Percentiles rank a stretch among this genome's conserved stretches.
Evolutionary conservation across 768 basidiomycete species (phyloP).

Genomic region (Calvatia gigantea): DNA sequence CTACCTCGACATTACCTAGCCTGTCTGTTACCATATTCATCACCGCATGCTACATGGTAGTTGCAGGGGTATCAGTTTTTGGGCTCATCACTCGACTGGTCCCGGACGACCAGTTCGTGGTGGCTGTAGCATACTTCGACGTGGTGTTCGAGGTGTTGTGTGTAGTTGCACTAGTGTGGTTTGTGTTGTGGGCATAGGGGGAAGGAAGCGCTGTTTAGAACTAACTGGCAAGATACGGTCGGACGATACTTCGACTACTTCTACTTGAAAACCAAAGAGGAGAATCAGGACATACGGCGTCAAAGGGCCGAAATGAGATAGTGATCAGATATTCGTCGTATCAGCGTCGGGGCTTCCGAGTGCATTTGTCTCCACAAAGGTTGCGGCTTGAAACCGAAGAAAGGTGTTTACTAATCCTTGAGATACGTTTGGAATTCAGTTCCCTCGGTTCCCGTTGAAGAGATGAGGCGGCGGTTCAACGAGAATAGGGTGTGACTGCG

Average conservation of each 20-base stretch:
- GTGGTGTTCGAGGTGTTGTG: not conserved
- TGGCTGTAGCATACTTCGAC: not conserved
- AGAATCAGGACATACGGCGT: no score
- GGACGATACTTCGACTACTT: not conserved
- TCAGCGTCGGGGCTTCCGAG: no score
- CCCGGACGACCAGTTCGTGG: not conserved
- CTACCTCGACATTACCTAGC: not conserved
- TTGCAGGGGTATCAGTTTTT: not conserved
- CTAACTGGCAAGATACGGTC: not conserved
- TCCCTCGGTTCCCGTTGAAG: no score
- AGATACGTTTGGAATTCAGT: no score
- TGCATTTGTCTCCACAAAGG: no score
- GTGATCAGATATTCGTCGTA: no score
- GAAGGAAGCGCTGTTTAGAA: not conserved
- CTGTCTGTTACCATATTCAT: not conserved
- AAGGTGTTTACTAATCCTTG: no score
- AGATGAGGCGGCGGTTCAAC: no score
- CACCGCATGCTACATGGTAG: not conserved
- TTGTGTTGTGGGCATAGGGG: not conserved
- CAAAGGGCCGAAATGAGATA: no score
- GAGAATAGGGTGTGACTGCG: no score
- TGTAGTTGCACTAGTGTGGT: not conserved
- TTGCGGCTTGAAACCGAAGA: no score
- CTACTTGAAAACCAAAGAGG: not conserved
- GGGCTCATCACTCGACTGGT: not conserved